These are phyloP conservation scores for Fusarium fracticaudum DNA, from an alignment of 2,329 filamentous ascomycete species.

Conservation along the genomic window DNA sequence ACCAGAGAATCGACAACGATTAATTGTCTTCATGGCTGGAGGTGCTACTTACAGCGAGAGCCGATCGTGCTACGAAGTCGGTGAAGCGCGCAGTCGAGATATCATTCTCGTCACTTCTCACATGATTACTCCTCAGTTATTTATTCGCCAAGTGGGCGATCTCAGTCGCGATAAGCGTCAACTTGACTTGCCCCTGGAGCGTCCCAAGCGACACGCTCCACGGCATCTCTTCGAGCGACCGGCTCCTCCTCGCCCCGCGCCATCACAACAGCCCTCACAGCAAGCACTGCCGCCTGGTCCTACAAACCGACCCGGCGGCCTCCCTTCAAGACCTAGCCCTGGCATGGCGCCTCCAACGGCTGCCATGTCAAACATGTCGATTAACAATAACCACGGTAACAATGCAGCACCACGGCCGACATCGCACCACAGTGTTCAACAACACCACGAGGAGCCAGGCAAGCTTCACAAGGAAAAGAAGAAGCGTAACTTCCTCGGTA, in stretches of 20 bases:
- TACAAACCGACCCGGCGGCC: slow-evolving; percentile 39
- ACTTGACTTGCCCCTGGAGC: slow-evolving; percentile 83
- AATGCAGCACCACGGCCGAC: slow-evolving; percentile 27
- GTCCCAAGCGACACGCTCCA: slow-evolving; percentile 82
- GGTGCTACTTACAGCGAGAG: slow-evolving; percentile 94
- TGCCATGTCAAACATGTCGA: slow-evolving; percentile 65
- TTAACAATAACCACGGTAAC: slow-evolving; percentile 47
- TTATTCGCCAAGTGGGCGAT: slow-evolving; percentile 83
- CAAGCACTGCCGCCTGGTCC: slow-evolving; percentile 20
- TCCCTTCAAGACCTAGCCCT: slow-evolving; percentile 38
- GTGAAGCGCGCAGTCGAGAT: slow-evolving; percentile 77
- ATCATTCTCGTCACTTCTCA: slow-evolving; percentile 91
- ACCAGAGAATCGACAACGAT: slow-evolving; percentile 83
- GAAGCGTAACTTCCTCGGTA: slow-evolving; percentile 65
- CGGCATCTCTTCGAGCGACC: slow-evolving; percentile 85
- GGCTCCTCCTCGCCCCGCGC: slow-evolving; percentile 58
- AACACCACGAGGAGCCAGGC: slow-evolving; percentile 44
- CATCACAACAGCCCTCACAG: slow-evolving; percentile 37
- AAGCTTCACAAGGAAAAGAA: slow-evolving; percentile 69
- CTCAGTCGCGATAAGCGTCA: slow-evolving; percentile 78
- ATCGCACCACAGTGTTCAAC: slow-evolving; percentile 24
- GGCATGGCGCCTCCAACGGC: slow-evolving; percentile 56
- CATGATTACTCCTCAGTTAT: slow-evolving; percentile 88
- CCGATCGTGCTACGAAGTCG: slow-evolving; percentile 87
- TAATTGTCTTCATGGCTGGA: slow-evolving; percentile 94